Conservation (phyloP, 768 basidiomycete genomes). For the Leccinum obscurum region DNA sequence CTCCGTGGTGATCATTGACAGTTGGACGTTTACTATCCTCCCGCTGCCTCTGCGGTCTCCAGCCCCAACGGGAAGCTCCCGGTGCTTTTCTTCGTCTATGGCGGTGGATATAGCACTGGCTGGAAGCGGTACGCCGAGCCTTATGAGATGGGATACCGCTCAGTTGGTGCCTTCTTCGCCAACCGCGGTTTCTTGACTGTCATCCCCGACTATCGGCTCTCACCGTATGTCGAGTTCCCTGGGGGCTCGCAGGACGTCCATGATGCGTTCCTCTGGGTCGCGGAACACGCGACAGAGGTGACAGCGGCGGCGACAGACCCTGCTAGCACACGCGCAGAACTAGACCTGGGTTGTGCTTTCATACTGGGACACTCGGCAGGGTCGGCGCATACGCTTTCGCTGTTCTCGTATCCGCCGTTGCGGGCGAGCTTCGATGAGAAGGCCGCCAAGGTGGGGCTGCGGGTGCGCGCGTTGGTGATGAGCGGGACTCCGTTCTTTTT, state of each 20-base stretch:
- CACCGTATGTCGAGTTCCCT: slow-evolving; percentile 58
- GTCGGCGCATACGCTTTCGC: slow-evolving; percentile 47
- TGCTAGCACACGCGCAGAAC: slow-evolving; percentile 15
- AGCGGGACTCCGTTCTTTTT: slow-evolving; percentile 48
- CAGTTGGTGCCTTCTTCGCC: slow-evolving; percentile 62
- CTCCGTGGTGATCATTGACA: slow-evolving; percentile 23
- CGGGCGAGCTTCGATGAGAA: slow-evolving; percentile 35
- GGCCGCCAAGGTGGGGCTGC: slow-evolving; percentile 19
- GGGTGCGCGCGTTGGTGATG: slow-evolving; percentile 46
- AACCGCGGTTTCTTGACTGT: slow-evolving; percentile 58
- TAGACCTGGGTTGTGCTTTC: slow-evolving; percentile 45
- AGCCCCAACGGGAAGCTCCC: slow-evolving; percentile 37
- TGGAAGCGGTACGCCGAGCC: slow-evolving; percentile 48
- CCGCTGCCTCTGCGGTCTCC: slow-evolving; percentile 24
- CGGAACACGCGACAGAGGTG: slow-evolving; percentile 32
- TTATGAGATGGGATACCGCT: slow-evolving; percentile 52
- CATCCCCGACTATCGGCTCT: slow-evolving; percentile 69
- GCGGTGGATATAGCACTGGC: slow-evolving; percentile 61
- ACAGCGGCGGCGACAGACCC: slow-evolving; percentile 5
- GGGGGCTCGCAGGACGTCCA: slow-evolving; percentile 55
- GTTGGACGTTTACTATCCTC: slow-evolving; percentile 70
- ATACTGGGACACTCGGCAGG: slow-evolving; percentile 67
- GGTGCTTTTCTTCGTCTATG: slow-evolving; percentile 65
- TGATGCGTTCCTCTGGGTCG: slow-evolving; percentile 59
- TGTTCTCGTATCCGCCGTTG: slow-evolving; percentile 37